These are phyloP conservation scores for Hypoxylon sp. DNA, from an alignment of 2,329 filamentous ascomycete species.

Conservation along the genomic window DNA sequence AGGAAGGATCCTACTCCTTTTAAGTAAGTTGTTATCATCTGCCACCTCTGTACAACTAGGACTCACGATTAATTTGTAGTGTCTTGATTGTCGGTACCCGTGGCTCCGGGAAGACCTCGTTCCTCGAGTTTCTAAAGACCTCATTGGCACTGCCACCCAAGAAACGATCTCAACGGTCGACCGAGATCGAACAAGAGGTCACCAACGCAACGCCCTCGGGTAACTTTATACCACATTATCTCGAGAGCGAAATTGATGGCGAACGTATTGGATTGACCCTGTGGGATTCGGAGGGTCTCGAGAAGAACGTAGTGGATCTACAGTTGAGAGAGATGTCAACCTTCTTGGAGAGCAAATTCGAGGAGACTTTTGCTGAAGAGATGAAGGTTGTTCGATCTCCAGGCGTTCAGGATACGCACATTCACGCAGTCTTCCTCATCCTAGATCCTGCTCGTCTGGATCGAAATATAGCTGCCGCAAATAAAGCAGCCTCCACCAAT, in stretches of 20 bases:
- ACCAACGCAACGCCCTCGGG: constrained; percentile 69
- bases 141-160: constrained; percentile 86
- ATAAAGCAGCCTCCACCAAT: constrained; percentile 68
- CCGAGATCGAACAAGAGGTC: constrained; percentile 70
- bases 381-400: constrained; percentile 97
- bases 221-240: constrained; percentile 88
- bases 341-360: constrained; percentile 98
- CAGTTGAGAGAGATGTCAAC: constrained; percentile 91
- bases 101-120: constrained; percentile 93
- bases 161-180: constrained; percentile 73
- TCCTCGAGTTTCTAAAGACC: constrained; percentile 94
- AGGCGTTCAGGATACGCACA: constrained; percentile 94
- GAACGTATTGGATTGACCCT: constrained; percentile 93
- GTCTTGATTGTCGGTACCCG: constrained; percentile 91
- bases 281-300: constrained; percentile 96
- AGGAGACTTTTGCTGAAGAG: constrained; percentile 97
- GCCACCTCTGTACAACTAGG: not conserved
- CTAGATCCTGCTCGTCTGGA: constrained; percentile 91
- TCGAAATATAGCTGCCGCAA: constrained; percentile 77
- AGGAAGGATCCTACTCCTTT: constrained; percentile 98
- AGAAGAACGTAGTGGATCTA: constrained; percentile 95
- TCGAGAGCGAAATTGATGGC: constrained; percentile 94
- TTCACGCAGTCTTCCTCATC: constrained; percentile 94
- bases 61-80: constrained; percentile 63
- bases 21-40: constrained; percentile 78